A percentile compares a stretch with the other conserved stretches of the same genome.
These are phyloP conservation scores for Cercospora sp. DNA, from an alignment of 2,329 filamentous ascomycete species.

Conservation along the genomic window DNA sequence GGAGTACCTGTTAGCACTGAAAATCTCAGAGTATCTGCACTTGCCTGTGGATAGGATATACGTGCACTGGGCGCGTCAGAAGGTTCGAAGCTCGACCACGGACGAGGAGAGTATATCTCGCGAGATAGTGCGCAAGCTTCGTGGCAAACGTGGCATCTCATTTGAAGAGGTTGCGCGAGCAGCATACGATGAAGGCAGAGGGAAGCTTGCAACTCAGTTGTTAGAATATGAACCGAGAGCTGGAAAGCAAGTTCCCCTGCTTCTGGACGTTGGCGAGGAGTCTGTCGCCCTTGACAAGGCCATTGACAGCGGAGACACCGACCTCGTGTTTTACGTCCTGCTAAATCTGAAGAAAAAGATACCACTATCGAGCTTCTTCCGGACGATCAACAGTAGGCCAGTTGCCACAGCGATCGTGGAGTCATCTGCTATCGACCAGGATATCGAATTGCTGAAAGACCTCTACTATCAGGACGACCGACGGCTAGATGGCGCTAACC, in stretches of 20 bases:
- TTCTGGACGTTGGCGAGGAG: slow-evolving; percentile 94
- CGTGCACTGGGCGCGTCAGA: slow-evolving; percentile 94
- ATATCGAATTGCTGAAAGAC: slow-evolving; percentile 83
- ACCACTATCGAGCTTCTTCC: slow-evolving; percentile 87
- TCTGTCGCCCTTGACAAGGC: slow-evolving; percentile 94
- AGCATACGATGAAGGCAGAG: slow-evolving; percentile 89
- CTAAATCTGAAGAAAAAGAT: slow-evolving; percentile 86
- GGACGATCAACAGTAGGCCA: slow-evolving; percentile 81
- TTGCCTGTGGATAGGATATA: slow-evolving; percentile 88
- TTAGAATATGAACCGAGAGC: slow-evolving; percentile 92
- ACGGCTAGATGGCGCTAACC: slow-evolving; percentile 79
- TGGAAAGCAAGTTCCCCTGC: slow-evolving; percentile 90
- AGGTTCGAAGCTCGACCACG: slow-evolving; percentile 80
- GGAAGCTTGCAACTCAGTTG: slow-evolving; percentile 83
- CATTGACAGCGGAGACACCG: slow-evolving; percentile 91
- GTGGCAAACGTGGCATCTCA: slow-evolving; percentile 87
- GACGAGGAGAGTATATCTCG: slow-evolving; percentile 86
- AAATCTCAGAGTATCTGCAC: slow-evolving; percentile 82
- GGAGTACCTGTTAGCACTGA: slow-evolving; percentile 86
- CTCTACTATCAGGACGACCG: slow-evolving; percentile 97
- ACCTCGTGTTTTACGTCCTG: slow-evolving; percentile 87
- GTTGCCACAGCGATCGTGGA: slow-evolving; percentile 88
- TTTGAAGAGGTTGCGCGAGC: slow-evolving; percentile 92
- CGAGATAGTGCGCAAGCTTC: slow-evolving; percentile 80
- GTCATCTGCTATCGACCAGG: slow-evolving; percentile 75